A percentile compares a stretch with the other conserved stretches of the same genome.
These are phyloP conservation scores for Senna tora DNA, from an alignment of 306 rosid species.

Conservation along the genomic window DNA sequence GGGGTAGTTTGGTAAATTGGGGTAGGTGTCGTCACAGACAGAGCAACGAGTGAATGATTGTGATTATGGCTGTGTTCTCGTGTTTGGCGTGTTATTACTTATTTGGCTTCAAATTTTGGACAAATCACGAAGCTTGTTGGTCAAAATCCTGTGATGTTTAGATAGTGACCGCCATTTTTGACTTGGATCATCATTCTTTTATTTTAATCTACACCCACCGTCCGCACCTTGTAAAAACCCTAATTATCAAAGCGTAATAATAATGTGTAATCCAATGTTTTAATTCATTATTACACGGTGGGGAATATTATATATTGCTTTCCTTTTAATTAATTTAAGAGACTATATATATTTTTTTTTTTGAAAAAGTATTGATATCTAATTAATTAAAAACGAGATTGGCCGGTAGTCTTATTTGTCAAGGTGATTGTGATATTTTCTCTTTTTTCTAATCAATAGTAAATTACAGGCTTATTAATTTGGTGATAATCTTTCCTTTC, in stretches of 20 bases:
- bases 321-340: not conserved
- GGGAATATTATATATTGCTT: not conserved
- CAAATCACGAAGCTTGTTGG: not conserved
- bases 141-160: constrained; percentile 22
- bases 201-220: not conserved
- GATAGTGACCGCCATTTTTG: not conserved
- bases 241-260: not conserved
- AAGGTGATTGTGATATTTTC: no score
- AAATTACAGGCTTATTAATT: no score
- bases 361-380: not conserved
- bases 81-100: constrained; percentile 26
- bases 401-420: no score
- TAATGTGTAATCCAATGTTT: not conserved
- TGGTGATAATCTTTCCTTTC: not conserved
- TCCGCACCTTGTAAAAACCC: not conserved
- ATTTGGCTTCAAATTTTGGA: not conserved
- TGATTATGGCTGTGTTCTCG: not conserved
- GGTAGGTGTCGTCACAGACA: not conserved
- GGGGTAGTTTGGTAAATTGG: constrained; percentile 28
- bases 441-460: not conserved
- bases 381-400: no score
- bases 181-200: not conserved
- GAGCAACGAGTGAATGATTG: not conserved
- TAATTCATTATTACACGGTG: not conserved
- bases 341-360: no score